These are phyloP conservation scores for Candida pseudocylindracea DNA, from an alignment of 1,139 yeast genomes.

Conservation along the genomic window DNA sequence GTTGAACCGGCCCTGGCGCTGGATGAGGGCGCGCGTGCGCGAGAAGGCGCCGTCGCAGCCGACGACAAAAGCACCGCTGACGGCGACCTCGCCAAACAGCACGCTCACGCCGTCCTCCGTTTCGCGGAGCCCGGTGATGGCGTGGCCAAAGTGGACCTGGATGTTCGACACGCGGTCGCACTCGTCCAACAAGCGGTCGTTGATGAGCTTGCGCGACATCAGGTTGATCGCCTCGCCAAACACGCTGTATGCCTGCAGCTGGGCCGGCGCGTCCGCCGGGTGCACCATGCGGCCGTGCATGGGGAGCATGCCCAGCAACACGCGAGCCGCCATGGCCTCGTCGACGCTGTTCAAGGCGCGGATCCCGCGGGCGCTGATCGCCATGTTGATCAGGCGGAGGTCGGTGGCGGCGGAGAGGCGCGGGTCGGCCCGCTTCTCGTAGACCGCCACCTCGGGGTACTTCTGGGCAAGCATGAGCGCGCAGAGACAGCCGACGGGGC, in stretches of 20 bases:
- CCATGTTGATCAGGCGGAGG: conserved; percentile 62
- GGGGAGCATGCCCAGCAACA: conserved; percentile 46
- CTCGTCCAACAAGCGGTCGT: conserved; percentile 41
- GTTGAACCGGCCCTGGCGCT: conserved; percentile 46
- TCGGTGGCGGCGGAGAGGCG: conserved; percentile 9
- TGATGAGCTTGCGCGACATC: conserved; percentile 54
- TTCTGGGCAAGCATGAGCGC: conserved; percentile 55
- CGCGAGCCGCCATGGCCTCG: conserved; percentile 26
- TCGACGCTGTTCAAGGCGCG: conserved; percentile 44
- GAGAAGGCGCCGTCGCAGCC: conserved; percentile 87
- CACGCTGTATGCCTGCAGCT: conserved; percentile 59
- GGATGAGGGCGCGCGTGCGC: conserved; percentile 47
- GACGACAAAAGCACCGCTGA: conserved; percentile 30
- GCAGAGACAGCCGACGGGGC: conserved; percentile 75
- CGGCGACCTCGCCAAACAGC: conserved; percentile 5
- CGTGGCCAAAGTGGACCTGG: conserved; percentile 30
- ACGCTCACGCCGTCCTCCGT: conserved; percentile 8
- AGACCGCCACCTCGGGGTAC: conserved; percentile 55
- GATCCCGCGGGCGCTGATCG: conserved; percentile 71
- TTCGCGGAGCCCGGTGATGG: conserved; percentile 13
- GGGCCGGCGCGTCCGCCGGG: conserved; percentile 36
- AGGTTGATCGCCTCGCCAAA: conserved; percentile 74
- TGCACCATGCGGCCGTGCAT: conserved; percentile 88
- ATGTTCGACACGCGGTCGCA: conserved; percentile 22
- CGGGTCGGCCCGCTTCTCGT: conserved; percentile 32